These are phyloP conservation scores for Aspergillus saccharolyticus DNA, from an alignment of 495 filamentous ascomycete genomes.

Conservation along the genomic window DNA sequence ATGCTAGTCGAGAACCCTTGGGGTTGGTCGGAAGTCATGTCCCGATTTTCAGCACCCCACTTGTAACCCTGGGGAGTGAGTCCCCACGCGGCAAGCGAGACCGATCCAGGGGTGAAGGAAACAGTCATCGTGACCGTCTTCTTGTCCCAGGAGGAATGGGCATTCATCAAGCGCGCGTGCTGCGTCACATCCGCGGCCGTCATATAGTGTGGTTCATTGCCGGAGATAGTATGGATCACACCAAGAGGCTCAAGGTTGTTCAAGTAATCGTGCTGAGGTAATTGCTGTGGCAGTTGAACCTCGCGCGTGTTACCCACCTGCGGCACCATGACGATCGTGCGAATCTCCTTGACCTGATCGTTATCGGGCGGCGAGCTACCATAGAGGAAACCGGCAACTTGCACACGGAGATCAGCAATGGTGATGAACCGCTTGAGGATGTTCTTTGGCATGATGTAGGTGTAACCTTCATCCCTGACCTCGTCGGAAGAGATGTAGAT, in stretches of 20 bases:
- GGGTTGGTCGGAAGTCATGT: constrained; percentile 83
- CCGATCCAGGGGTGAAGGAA: constrained; percentile 96
- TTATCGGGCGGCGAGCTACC: constrained; percentile 91
- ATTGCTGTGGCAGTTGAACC: constrained; percentile 82
- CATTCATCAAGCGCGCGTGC: constrained; percentile 81
- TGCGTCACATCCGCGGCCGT: constrained; percentile 89
- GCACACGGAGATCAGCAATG: constrained; percentile 93
- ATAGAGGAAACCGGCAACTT: constrained; percentile 94
- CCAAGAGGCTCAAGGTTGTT: constrained; percentile 85
- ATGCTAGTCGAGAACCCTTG: constrained; percentile 88
- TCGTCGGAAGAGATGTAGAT: constrained; percentile 97
- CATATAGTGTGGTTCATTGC: constrained; percentile 94
- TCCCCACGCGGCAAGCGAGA: constrained; percentile 88
- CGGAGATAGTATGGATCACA: constrained; percentile 91
- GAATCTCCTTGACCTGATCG: constrained; percentile 93
- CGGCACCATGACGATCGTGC: constrained; percentile 93
- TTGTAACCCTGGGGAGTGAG: constrained; percentile 89
- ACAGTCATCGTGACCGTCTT: constrained; percentile 95
- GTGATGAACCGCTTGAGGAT: constrained; percentile 98
- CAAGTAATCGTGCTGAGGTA: constrained; percentile 91
- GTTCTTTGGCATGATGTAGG: constrained; percentile 99
- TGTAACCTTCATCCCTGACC: constrained; percentile 75
- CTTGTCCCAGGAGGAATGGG: constrained; percentile 83
- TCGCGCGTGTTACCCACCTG: constrained; percentile 93
- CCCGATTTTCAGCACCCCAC: constrained; percentile 96